Evolutionary conservation across 768 basidiomycete genomes (phyloP), one percentile per base, ranked within the genome.

Genomic region (Mrakia blollopis): DNA sequence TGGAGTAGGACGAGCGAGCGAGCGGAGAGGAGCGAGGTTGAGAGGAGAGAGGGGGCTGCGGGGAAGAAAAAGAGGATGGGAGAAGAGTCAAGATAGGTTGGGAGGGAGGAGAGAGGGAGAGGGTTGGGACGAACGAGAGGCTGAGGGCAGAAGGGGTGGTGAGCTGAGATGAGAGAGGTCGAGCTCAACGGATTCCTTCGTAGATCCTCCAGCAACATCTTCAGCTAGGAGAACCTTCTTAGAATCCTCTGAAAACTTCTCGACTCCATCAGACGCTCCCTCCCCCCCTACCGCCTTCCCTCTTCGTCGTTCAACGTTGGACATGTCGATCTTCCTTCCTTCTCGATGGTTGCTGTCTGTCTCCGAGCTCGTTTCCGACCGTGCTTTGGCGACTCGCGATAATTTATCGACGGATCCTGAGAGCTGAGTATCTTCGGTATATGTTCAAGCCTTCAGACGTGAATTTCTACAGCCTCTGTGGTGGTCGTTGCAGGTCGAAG

Each of bases 1-100:
- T 98, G 97, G 25, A 98, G 88, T 41, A 89, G 88, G 79, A 99
- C 90, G 44, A 99, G 88, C 37, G 91, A 91, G 21, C 86, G 85
- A 21, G 85, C 86, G 9, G 87, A 86, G 9, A 85, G 81, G 2
- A 89, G 86, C 0, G 87, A 85, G 21, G 87, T 81, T 0, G 86
- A 84, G 32, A 84, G 83, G 18, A 81, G 81, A 30, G 76, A 47
- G 0, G 52, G 28, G 13, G 75, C 35, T 61, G 61, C n/a, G n/a
- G n/a, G n/a, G n/a, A n/a, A 30, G 3, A 14, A 0, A 44, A 0
- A 30, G 25, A 57, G 25, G 23, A 41, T 18, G 7, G 25, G 18
- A 50, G 14, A 50, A 50, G 47, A 18, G 14, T 50, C 13, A 50
- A 18, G 13, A 50, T 1, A 50, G 47, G 2, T 18, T 7, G 39